These are phyloP conservation scores for Kazachstania sp. DNA, from an alignment of 1,139 yeast genomes.

Conservation along the genomic window DNA sequence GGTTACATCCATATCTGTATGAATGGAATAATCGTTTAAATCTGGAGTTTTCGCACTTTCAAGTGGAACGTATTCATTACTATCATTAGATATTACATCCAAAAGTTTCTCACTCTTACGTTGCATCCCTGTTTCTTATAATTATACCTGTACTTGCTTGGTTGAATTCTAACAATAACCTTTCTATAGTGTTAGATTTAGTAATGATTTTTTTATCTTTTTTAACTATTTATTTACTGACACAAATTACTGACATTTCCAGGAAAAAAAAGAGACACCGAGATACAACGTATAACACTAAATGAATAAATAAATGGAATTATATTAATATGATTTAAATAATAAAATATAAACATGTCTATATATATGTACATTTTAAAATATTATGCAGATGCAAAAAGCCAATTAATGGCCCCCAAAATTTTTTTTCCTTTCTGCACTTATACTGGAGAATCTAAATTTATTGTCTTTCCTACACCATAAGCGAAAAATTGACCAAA, in stretches of 20 bases:
- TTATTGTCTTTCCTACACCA: conserved; percentile 9
- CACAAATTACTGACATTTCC: not conserved
- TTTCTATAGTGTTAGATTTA: no score
- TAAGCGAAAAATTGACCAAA: conserved; percentile 82
- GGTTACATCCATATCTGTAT: not conserved
- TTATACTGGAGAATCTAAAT: not conserved
- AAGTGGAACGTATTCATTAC: not conserved
- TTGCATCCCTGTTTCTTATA: no score
- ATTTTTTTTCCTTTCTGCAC: not conserved
- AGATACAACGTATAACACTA: not conserved
- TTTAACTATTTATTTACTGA: not conserved
- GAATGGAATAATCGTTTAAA: not conserved
- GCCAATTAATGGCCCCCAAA: not conserved
- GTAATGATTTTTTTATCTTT: no score
- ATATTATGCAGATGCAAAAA: no score
- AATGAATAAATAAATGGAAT: not conserved
- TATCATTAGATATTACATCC: not conserved
- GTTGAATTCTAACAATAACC: no score
- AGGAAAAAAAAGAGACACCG: not conserved
- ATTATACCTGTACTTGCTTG: no score
- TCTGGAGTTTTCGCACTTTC: not conserved
- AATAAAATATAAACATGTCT: no score
- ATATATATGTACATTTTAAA: no score
- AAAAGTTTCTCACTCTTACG: no score
- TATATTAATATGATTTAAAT: no score